Conservation (phyloP, 108 stramenopile species). For the Cyclostephanos tholiformis region DNA sequence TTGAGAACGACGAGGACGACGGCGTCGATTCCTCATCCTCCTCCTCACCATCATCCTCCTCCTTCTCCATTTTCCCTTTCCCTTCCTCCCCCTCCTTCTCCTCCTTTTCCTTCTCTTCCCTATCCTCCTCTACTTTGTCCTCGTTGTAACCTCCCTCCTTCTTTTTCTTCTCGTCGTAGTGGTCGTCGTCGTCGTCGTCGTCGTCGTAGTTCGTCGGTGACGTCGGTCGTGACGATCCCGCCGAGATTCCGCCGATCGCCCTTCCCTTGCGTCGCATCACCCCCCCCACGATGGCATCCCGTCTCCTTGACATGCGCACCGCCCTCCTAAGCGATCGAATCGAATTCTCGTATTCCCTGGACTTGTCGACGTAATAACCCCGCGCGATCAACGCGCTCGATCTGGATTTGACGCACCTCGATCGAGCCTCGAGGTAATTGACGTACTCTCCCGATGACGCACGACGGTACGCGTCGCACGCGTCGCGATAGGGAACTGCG, state of each 20-base stretch:
- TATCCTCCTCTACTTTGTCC: slow-evolving; percentile 22
- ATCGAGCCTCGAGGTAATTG: background rate
- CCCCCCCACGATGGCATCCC: background rate
- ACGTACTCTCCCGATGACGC: background rate
- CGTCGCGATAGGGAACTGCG: slow-evolving; percentile 24
- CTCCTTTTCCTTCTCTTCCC: background rate
- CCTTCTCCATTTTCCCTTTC: background rate
- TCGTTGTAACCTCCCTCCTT: slow-evolving; percentile 43
- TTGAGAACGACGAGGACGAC: too few species aligned
- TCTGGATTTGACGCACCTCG: background rate
- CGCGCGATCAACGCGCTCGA: background rate
- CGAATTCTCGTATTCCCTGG: background rate
- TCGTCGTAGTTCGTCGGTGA: background rate
- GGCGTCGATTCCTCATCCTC: background rate
- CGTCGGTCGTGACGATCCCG: background rate
- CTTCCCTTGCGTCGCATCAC: background rate
- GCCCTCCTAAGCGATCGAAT: background rate
- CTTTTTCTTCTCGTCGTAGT: too few species aligned
- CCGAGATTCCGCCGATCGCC: background rate
- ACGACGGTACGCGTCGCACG: slow-evolving; percentile 18
- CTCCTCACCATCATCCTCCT: background rate
- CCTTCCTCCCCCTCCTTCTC: too few species aligned
- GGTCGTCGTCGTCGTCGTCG: too few species aligned
- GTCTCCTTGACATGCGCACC: background rate
- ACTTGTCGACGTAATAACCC: background rate